These are phyloP conservation scores for Pleurotus eryngii DNA, from an alignment of 768 basidiomycete species.

Conservation along the genomic window DNA sequence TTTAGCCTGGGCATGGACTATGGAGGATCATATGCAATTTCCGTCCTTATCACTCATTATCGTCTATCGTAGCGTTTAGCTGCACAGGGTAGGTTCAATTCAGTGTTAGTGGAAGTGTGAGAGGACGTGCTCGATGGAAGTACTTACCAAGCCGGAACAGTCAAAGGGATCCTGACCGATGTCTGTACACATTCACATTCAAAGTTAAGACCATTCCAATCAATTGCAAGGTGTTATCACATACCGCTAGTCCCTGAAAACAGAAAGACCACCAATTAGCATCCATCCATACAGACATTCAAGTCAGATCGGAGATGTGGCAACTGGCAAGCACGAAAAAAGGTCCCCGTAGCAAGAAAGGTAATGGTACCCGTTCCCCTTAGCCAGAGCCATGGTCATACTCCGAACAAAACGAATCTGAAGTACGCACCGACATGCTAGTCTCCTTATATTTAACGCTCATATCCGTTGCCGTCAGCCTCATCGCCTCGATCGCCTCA, in stretches of 20 bases:
- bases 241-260: slow-evolving; percentile 55
- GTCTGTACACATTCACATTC: slow-evolving; percentile 11
- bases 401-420: background rate
- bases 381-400: background rate
- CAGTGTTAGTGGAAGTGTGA: too few species aligned
- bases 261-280: background rate
- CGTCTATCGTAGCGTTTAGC: too few species aligned
- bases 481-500: slow-evolving; percentile 95
- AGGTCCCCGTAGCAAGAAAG: background rate
- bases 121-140: background rate
- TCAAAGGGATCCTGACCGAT: slow-evolving; percentile 15
- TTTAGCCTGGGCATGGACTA: too few species aligned
- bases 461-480: slow-evolving; percentile 91
- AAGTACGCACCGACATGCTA: slow-evolving; percentile 70
- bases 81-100: too few species aligned
- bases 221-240: slow-evolving; percentile 16
- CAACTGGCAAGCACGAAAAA: background rate
- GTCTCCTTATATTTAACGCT: slow-evolving; percentile 96
- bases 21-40: too few species aligned
- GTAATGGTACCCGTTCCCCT: background rate
- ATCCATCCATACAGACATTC: background rate
- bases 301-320: background rate
- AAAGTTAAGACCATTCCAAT: background rate
- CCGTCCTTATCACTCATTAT: too few species aligned
- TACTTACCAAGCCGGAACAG: slow-evolving; percentile 14